These are phyloP conservation scores for Sporothrix brunneoviolacea DNA, from an alignment of 2,329 filamentous ascomycete genomes.

Conservation along the genomic window DNA sequence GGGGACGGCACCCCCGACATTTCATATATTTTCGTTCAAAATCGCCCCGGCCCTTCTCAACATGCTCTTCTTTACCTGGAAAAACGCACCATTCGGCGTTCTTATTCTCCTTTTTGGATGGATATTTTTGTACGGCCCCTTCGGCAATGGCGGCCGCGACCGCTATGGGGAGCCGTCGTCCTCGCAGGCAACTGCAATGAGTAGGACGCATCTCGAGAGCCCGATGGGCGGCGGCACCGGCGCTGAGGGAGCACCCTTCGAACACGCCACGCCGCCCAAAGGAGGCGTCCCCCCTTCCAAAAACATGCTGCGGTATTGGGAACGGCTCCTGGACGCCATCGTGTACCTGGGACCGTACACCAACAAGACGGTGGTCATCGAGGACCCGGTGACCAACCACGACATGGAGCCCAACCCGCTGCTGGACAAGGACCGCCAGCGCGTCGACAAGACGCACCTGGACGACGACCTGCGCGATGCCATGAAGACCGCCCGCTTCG, in stretches of 20 bases:
- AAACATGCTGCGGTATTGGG: conserved; percentile 18
- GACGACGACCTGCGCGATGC: conserved; percentile 7
- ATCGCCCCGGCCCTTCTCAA: no score
- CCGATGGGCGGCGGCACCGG: not conserved
- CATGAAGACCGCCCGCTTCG: conserved; percentile 4
- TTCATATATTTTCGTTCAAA: no score
- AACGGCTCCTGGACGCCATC: conserved; percentile 12
- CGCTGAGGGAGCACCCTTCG: not conserved
- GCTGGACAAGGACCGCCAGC: conserved; percentile 3
- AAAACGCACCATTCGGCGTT: no score
- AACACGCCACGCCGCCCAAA: not conserved
- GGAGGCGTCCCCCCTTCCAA: conserved; percentile 13
- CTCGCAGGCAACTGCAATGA: not conserved
- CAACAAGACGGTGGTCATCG: conserved; percentile 3
- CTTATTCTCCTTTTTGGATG: no score
- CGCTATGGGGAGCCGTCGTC: no score
- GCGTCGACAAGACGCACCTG: conserved; percentile 9
- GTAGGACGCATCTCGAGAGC: not conserved
- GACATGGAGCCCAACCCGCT: conserved; percentile 10
- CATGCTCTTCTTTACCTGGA: no score
- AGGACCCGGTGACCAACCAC: conserved; percentile 3
- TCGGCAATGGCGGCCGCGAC: no score
- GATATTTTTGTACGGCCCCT: no score
- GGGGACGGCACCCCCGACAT: no score
- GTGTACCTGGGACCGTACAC: conserved; percentile 9